phyloP scores from a whole-genome alignment of 495 filamentous ascomycete species.

The Cercophora samala region DNA sequence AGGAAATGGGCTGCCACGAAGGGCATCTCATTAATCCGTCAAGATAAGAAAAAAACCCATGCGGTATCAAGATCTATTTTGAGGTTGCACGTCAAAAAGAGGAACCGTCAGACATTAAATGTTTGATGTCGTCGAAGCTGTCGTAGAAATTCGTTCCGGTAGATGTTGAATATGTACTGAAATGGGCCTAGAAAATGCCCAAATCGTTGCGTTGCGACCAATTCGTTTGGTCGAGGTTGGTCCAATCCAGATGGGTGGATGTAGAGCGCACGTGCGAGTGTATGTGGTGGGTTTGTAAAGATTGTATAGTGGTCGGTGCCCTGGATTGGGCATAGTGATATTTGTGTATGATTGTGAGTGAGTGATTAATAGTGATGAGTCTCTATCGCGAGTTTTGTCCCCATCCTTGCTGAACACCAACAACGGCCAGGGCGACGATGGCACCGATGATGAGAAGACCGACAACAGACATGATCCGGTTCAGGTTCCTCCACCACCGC shows the following conservation, averaged over 20 bases:
- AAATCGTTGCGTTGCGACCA: neutral
- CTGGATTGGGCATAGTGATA: neutral
- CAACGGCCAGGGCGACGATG: slow-evolving; percentile 62
- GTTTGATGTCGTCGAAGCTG: slow-evolving; percentile 18
- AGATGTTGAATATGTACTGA: slow-evolving; percentile 4
- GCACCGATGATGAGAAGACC: slow-evolving; percentile 74
- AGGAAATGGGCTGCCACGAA: neutral
- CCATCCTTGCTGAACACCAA: slow-evolving; percentile 49
- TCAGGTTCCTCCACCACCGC: slow-evolving; percentile 88
- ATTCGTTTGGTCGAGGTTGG: neutral
- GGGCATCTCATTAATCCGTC: slow-evolving; percentile 14
- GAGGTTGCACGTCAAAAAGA: slow-evolving; percentile 4
- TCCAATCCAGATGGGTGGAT: slow-evolving; percentile 3
- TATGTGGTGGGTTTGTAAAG: slow-evolving; percentile 11
- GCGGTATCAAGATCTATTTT: slow-evolving; percentile 8
- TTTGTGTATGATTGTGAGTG: slow-evolving; percentile 8
- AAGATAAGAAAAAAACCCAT: neutral
- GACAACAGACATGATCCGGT: slow-evolving; percentile 78
- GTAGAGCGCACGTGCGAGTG: neutral
- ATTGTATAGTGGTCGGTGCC: neutral
- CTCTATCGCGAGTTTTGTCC: neutral
- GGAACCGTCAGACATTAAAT: slow-evolving; percentile 20
- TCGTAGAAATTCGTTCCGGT: slow-evolving; percentile 26
- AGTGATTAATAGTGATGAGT: slow-evolving; percentile 1
- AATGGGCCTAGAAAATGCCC: slow-evolving; percentile 1